Evolutionary conservation across 1,284 basidiomycete species (phyloP).

Genomic region (Singerocomus inundabilis): DNA sequence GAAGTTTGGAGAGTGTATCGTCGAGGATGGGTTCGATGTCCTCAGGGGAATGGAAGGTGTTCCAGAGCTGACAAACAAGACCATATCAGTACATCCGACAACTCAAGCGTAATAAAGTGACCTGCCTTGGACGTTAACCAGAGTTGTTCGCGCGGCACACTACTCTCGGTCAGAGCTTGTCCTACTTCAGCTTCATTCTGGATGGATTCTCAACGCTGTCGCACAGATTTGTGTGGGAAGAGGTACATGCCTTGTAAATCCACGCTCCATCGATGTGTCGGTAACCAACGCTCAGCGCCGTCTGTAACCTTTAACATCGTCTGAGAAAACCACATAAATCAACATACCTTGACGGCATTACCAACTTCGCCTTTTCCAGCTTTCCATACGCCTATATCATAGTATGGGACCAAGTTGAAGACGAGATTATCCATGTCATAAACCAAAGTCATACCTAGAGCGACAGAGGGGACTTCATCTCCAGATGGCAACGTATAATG

Average conservation of each 20-base stretch:
- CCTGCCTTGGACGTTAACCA: conserved; percentile 61
- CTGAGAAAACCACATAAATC: not conserved
- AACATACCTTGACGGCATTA: conserved; percentile 51
- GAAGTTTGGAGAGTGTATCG: conserved; percentile 63
- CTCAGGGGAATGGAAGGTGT: conserved; percentile 62
- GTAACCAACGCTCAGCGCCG: conserved; percentile 60
- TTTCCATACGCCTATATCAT: conserved; percentile 56
- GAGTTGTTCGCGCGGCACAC: conserved; percentile 60
- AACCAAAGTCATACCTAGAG: conserved; percentile 43
- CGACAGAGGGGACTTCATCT: conserved; percentile 59
- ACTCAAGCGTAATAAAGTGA: not conserved
- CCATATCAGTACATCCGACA: not conserved
- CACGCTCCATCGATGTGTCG: conserved; percentile 78
- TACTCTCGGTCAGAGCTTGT: conserved; percentile 56
- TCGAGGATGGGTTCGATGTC: conserved; percentile 69
- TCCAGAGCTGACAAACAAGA: conserved; percentile 53
- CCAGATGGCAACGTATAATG: conserved; percentile 59
- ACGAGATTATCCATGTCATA: conserved; percentile 3
- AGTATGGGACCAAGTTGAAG: not conserved
- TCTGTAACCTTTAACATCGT: conserved; percentile 29
- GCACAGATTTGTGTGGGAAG: not conserved
- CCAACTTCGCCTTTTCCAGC: conserved; percentile 55
- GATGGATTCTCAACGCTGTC: conserved; percentile 18
- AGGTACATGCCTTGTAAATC: conserved; percentile 51
- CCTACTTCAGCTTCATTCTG: conserved; percentile 80